Base-by-base conservation (phyloP, 768 basidiomycete species). In the Podaxis pistillaris region DNA sequence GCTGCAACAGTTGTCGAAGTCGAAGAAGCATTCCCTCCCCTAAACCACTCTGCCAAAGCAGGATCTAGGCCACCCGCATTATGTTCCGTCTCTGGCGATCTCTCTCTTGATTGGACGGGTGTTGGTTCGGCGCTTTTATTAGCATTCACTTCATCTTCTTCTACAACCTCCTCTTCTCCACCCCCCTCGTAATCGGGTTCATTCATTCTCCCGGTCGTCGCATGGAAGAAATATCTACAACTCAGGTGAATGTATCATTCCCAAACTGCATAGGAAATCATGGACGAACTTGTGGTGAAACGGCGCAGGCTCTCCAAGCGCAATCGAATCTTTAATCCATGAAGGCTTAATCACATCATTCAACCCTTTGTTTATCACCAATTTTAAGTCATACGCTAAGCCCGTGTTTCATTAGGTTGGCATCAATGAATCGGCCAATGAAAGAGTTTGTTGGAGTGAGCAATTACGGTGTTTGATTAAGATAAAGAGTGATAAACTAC, bases 311-410 rank as follows among this genome's bases (percentile, higher is more conserved):
- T 83, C 76, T 11, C 80, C 82, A 30, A 77, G 75, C 4, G 80
- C 78, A n/a, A 96, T 79, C 24, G 89, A 95, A 69, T 94, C 91
- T 40, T 79, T 70, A 58, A 98, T 78, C 94, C 95, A 98, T 30
- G 82, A 75, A 0, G 96, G 93, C 60, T 83, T 87, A 63, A 96
- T 76, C 55, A 96, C 86, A 65, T 93, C 89, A 60, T 86, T 77
- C 0, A 79, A 77, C 3, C 81, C 88, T 68, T 91, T 92, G 61
- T 88, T 81, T 56, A 93, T 87, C 60, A 91, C 74, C 58, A 86
- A 73, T 71, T 84, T 88, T 67, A 93, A 77, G 67, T 90, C 86
- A 67, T 88, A 89, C 0, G 89, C 90, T 92, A 59, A 47, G 55
- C 58, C 60, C 60, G 22, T 19, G 9, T 47, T 47, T 15, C 52